These are phyloP conservation scores for Trypanosoma vivax DNA, from an alignment of 208 protist species.

Conservation along the genomic window DNA sequence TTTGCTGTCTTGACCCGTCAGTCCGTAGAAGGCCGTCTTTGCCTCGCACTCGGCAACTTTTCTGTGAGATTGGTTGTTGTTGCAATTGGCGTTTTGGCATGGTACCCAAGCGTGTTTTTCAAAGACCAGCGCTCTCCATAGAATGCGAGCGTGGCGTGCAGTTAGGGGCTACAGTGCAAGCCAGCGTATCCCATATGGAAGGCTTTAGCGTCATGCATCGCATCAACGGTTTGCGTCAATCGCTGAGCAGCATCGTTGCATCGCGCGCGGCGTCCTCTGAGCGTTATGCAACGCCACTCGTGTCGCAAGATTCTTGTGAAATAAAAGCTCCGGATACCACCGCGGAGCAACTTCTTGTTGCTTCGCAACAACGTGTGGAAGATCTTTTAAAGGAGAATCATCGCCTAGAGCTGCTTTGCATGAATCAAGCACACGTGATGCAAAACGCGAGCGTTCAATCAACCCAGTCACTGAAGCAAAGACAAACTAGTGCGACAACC, in stretches of 20 bases:
- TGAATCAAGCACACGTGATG: constrained; percentile 15
- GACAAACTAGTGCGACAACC: neutral
- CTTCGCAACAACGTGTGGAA: constrained; percentile 21
- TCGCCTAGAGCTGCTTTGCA: constrained; percentile 17
- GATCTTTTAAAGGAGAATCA: constrained; percentile 22
- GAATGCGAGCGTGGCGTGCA: neutral
- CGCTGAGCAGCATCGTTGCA: constrained; percentile 24
- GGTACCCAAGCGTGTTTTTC: neutral
- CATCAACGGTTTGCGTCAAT: constrained; percentile 20
- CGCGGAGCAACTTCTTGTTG: constrained; percentile 5
- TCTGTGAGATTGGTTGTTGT: neutral
- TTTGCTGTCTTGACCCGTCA: too few relatives aligned
- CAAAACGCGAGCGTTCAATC: neutral
- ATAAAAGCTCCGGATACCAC: neutral
- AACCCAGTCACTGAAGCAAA: neutral
- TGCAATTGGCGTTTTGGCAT: neutral
- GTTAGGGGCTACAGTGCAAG: neutral
- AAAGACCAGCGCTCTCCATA: neutral
- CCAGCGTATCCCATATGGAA: neutral
- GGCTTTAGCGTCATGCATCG: constrained; percentile 12
- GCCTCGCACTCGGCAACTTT: neutral
- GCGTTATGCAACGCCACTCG: neutral
- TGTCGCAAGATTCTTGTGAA: neutral
- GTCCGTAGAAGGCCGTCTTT: too few relatives aligned
- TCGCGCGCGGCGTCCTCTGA: constrained; percentile 12